Evolutionary conservation across 306 rosid species (phyloP).

Genomic region (Corylus heterophylla): DNA sequence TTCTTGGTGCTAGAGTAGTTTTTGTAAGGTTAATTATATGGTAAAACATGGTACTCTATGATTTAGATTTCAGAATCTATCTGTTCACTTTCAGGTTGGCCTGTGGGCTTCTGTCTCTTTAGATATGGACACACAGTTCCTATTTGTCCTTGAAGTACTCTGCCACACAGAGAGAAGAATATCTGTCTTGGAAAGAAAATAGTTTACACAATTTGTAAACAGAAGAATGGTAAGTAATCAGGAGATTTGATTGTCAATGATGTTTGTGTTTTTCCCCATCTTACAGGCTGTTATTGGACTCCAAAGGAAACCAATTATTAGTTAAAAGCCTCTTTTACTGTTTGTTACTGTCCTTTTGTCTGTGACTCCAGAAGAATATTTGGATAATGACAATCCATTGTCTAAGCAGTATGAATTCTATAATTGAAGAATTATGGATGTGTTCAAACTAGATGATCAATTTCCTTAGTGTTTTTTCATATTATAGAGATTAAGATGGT

Average conservation of each 20-base stretch:
- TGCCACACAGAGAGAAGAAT: neutral
- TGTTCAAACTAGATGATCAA: neutral
- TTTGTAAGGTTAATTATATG: neutral
- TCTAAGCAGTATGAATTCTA: neutral
- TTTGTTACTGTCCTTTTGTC: neutral
- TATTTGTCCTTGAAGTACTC: neutral
- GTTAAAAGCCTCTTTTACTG: neutral
- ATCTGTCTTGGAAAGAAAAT: neutral
- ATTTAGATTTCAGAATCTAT: neutral
- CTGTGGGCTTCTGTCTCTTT: neutral
- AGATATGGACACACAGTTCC: neutral
- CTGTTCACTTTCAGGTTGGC: neutral
- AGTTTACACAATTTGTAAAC: neutral
- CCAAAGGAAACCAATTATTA: neutral
- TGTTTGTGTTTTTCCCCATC: neutral
- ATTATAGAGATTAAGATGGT: neutral
- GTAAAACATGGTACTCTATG: neutral
- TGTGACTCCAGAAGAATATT: neutral
- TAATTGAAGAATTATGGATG: neutral
- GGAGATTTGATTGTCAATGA: conserved; percentile 3
- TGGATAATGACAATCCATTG: neutral
- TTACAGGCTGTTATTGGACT: neutral
- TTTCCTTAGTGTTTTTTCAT: neutral
- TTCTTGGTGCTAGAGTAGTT: neutral
- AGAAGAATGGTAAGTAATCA: neutral